Base-by-base conservation (phyloP, 2,329 filamentous ascomycete species). In the Diaporthe ampelina region DNA sequence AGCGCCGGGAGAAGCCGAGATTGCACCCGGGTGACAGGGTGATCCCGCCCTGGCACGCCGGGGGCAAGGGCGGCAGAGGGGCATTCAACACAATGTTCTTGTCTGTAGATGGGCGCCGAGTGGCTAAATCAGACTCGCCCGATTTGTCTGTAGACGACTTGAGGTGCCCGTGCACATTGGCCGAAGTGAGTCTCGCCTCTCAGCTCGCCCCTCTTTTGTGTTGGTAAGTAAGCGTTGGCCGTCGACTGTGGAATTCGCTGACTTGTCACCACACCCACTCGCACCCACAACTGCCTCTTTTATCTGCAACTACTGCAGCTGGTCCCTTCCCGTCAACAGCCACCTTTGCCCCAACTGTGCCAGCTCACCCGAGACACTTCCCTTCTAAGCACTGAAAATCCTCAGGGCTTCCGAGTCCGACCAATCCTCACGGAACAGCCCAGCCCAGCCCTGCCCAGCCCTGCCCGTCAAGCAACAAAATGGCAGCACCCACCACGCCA, bases 401-500 rank as follows among this genome's bases (percentile, higher is more conserved):
- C 45, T 26, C 29, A n/a, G 15, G 29, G 11, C 45, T 3, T 17
- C 15, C 13, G 17, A 37, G 10, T 4, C 19, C 19, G 63, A 35
- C 45, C 29, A 26, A 24, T 32, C 1, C 63, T 37, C 29, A 43
- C 40, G 6, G 15, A 54, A 32, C 29, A 40, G n/a, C n/a, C n/a
- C n/a, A n/a, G n/a, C n/a, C n/a, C n/a, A n/a, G n/a, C n/a, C n/a
- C n/a, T n/a, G n/a, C n/a, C 21, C 8, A 72, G 37, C n/a, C 21
- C 17, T 68, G 40, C 52, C 19, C 32, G 24, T 13, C 40, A 48
- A 7, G 10, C 19, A 3, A 57, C 6, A 50, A 63, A 59, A 72
- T 65, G 45, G 26, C 73, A n/a, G 21, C 58, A 10, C 37, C 57
- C n/a, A 59, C 57, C 29, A 50, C 43, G 3, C 24, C 77, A 54